A percentile compares a stretch with the other conserved stretches of the same genome.
These are phyloP conservation scores for Candida tropicalis DNA, from an alignment of 1,139 yeast species.

Conservation along the genomic window DNA sequence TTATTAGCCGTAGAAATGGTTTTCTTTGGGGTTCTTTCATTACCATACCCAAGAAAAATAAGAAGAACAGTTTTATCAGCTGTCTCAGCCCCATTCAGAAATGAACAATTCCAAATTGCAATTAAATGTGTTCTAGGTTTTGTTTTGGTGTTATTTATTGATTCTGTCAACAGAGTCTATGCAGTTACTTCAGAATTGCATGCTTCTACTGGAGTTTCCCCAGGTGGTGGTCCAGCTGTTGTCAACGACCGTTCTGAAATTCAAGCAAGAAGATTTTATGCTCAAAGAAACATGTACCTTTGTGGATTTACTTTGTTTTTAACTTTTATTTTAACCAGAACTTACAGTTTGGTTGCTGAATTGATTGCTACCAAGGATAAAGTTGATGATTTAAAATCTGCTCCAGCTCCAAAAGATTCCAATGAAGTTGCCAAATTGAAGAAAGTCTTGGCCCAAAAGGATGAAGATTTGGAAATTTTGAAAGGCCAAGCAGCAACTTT, in stretches of 20 bases:
- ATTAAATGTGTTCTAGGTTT: constrained; percentile 83
- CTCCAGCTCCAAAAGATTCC: constrained; percentile 26
- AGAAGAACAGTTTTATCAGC: constrained; percentile 70
- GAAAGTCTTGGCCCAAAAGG: constrained; percentile 58
- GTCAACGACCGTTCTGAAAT: constrained; percentile 70
- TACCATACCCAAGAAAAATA: constrained; percentile 79
- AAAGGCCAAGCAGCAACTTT: constrained; percentile 74
- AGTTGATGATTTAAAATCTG: constrained; percentile 51
- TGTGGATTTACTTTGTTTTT: constrained; percentile 95
- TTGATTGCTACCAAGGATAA: constrained; percentile 62
- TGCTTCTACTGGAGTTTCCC: constrained; percentile 12
- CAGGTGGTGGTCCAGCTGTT: constrained; percentile 21
- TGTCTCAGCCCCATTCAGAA: constrained; percentile 69
- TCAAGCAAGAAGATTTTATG: constrained; percentile 89
- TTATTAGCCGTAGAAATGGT: constrained; percentile 77
- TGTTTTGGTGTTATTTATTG: constrained; percentile 81
- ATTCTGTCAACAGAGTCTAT: constrained; percentile 83
- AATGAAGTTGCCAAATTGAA: constrained; percentile 53
- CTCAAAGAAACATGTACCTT: constrained; percentile 95
- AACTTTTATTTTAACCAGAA: constrained; percentile 81
- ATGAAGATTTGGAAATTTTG: constrained; percentile 63
- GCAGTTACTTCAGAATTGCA: constrained; percentile 67
- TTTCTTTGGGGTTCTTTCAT: constrained; percentile 77
- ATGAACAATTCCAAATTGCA: constrained; percentile 73
- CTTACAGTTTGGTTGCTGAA: constrained; percentile 81